Evolutionary conservation across 495 filamentous ascomycete species (phyloP).

Genomic region (Penicillium macrosclerotiorum): DNA sequence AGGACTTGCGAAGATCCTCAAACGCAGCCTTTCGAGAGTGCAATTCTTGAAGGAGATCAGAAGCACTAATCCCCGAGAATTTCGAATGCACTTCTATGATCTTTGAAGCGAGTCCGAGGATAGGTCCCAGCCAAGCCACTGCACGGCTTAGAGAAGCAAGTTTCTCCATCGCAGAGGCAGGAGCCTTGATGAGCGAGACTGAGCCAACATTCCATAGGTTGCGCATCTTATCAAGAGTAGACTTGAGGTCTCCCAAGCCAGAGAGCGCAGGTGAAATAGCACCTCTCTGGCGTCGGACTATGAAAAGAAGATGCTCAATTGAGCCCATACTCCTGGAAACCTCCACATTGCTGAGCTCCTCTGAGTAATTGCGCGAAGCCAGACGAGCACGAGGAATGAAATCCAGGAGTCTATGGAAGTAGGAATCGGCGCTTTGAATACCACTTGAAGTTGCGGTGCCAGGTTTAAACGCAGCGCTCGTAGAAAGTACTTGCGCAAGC

Average conservation of each 20-base stretch:
- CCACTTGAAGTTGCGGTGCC: slow-evolving; percentile 16
- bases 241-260: slow-evolving; percentile 35
- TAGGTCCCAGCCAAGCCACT: slow-evolving; percentile 50
- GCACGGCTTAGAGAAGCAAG: slow-evolving; percentile 20
- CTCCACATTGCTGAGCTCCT: slow-evolving; percentile 77
- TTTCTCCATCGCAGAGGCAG: slow-evolving; percentile 17
- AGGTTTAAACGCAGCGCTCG: slow-evolving; percentile 34
- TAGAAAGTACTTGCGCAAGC: slow-evolving; percentile 63
- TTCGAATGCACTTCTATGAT: slow-evolving; percentile 59
- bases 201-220: slow-evolving; percentile 42
- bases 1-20: slow-evolving; percentile 30
- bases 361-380: slow-evolving; percentile 66
- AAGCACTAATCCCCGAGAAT: slow-evolving; percentile 51
- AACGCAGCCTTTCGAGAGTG: slow-evolving; percentile 51
- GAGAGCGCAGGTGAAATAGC: slow-evolving; percentile 45
- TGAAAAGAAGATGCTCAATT: slow-evolving; percentile 74
- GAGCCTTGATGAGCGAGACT: slow-evolving; percentile 26
- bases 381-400: slow-evolving; percentile 64
- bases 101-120: slow-evolving; percentile 41
- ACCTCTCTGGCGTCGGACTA: slow-evolving; percentile 65
- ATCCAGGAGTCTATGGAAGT: slow-evolving; percentile 76
- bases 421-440: slow-evolving; percentile 56
- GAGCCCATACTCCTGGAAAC: slow-evolving; percentile 74
- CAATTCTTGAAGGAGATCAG: slow-evolving; percentile 40
- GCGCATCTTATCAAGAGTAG: slow-evolving; percentile 34